These are phyloP conservation scores for Prototheca cutis DNA, from an alignment of 163 green algal genomes.

Conservation along the genomic window DNA sequence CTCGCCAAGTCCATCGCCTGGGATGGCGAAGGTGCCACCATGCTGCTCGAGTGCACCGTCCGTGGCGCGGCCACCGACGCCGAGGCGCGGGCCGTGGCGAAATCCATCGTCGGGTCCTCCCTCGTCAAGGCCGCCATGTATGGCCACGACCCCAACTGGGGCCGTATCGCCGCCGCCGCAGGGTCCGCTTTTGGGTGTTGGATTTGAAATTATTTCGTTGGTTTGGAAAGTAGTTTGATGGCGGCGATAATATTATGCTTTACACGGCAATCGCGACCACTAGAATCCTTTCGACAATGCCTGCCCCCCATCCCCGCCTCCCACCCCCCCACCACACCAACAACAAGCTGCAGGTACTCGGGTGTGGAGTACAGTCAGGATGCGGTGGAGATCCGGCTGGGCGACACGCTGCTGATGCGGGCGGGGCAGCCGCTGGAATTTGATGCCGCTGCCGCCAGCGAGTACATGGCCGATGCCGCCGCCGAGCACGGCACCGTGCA, in stretches of 20 bases:
- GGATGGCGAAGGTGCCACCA: constrained; percentile 96
- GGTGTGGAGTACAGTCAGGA: constrained; percentile 81
- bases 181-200: too few relatives aligned
- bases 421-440: constrained; percentile 87
- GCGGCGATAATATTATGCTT: too few relatives aligned
- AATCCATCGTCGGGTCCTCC: constrained; percentile 66
- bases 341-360: constrained; percentile 58
- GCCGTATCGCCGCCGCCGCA: constrained; percentile 86
- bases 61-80: constrained; percentile 52
- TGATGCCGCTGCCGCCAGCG: constrained; percentile 72
- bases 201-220: too few relatives aligned
- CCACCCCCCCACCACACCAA: too few relatives aligned
- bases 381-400: constrained; percentile 72
- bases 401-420: constrained; percentile 79
- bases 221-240: too few relatives aligned
- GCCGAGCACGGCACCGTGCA: constrained; percentile 78
- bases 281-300: too few relatives aligned
- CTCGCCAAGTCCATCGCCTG: constrained; percentile 94
- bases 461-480: constrained; percentile 75
- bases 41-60: constrained; percentile 77
- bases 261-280: too few relatives aligned
- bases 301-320: too few relatives aligned
- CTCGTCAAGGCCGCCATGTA: constrained; percentile 92
- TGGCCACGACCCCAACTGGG: constrained; percentile 97
- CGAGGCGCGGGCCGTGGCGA: constrained; percentile 54